Conservation (phyloP, 176 grass and related monocot genomes). For the Avena eriantha region DNA sequence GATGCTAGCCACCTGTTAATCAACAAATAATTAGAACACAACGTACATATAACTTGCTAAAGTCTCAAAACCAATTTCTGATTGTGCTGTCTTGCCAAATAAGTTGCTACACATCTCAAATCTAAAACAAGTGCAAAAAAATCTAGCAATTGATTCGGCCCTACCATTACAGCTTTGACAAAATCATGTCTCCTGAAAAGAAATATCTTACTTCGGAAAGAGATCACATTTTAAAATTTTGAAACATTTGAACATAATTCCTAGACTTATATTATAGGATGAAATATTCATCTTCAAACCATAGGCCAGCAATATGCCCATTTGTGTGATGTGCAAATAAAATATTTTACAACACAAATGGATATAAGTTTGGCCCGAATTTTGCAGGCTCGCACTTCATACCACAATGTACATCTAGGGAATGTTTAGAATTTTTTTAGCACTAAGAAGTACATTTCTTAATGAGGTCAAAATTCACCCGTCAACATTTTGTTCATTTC, state of each 20-base stretch:
- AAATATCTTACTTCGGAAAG: neutral
- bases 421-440: neutral
- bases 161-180: neutral
- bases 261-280: neutral
- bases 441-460: neutral
- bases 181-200: neutral
- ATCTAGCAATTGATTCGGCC: neutral
- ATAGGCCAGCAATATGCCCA: neutral
- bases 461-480: neutral
- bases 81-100: neutral
- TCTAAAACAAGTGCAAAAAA: neutral
- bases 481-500: neutral
- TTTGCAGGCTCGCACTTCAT: neutral
- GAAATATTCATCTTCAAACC: neutral
- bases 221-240: neutral
- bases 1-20: slow-evolving; percentile 73
- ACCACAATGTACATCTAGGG: neutral
- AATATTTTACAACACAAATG: neutral
- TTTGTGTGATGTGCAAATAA: neutral
- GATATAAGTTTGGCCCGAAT: neutral
- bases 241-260: neutral
- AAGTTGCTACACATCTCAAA: neutral
- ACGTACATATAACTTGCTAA: neutral
- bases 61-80: no score
- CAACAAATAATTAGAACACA: neutral